These are phyloP conservation scores for Dendrostoma leiphaemia DNA, from an alignment of 2,329 filamentous ascomycete genomes.

Conservation along the genomic window DNA sequence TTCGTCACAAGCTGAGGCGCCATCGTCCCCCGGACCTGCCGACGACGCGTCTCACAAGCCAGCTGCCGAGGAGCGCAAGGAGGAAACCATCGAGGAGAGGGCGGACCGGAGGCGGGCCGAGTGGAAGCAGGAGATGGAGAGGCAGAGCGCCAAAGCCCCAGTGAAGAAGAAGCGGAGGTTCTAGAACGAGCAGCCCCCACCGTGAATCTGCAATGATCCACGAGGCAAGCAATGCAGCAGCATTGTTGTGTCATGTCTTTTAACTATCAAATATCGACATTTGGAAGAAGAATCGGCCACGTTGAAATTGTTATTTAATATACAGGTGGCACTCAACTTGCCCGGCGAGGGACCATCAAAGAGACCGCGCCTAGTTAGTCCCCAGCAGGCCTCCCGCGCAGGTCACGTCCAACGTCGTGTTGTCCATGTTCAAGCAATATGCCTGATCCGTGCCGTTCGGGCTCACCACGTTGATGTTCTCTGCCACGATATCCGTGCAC, in stretches of 20 bases:
- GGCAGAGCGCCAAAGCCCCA: conserved; percentile 47
- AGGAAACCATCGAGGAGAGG: conserved; percentile 43
- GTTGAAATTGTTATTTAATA: too few relatives aligned
- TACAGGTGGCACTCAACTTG: too few relatives aligned
- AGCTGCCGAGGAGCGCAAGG: conserved; percentile 29
- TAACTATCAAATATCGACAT: conserved; percentile 8
- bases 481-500: conserved; percentile 23
- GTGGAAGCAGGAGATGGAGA: conserved; percentile 48
- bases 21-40: not conserved
- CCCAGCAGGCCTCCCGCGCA: conserved; percentile 17
- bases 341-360: not conserved
- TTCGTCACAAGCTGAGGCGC: not conserved
- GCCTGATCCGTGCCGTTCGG: conserved; percentile 23
- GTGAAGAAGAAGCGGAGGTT: conserved; percentile 57
- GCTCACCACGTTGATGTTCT: conserved; percentile 25
- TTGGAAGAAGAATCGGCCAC: not conserved
- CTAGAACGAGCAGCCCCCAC: conserved; percentile 25
- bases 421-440: conserved; percentile 27
- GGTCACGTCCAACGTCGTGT: conserved; percentile 22
- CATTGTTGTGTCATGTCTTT: not conserved
- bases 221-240: too few relatives aligned
- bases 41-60: conserved; percentile 23
- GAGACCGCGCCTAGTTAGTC: not conserved
- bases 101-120: conserved; percentile 52
- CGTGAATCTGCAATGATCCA: too few relatives aligned